Evolutionary conservation across 2,329 filamentous ascomycete species (phyloP).

Genomic region (Colletotrichum neosansevieriae): DNA sequence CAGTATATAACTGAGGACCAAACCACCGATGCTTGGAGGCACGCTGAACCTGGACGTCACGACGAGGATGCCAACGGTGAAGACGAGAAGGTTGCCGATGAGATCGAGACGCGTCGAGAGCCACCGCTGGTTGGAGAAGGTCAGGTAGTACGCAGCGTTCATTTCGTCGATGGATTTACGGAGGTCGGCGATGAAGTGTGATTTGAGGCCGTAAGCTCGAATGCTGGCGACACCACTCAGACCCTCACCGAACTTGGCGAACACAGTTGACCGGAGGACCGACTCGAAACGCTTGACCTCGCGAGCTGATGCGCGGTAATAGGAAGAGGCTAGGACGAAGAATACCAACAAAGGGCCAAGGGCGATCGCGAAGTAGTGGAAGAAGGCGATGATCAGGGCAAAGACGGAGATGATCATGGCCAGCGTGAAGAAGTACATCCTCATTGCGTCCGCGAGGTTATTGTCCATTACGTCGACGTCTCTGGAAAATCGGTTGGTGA

Average conservation of each 20-base stretch:
- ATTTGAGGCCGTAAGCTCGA: conserved; percentile 85
- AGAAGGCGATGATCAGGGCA: conserved; percentile 92
- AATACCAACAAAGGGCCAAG: conserved; percentile 75
- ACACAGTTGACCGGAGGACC: conserved; percentile 86
- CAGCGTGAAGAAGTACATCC: conserved; percentile 91
- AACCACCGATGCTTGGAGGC: conserved; percentile 83
- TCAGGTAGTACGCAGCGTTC: conserved; percentile 94
- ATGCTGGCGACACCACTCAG: conserved; percentile 87
- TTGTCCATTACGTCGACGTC: conserved; percentile 99
- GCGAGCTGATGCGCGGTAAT: conserved; percentile 90
- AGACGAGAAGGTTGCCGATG: conserved; percentile 86
- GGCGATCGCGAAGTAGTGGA: conserved; percentile 83
- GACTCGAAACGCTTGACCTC: conserved; percentile 96
- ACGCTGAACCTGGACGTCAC: conserved; percentile 92
- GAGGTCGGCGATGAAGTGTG: conserved; percentile 79
- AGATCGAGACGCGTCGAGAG: conserved; percentile 85
- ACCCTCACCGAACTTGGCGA: conserved; percentile 91
- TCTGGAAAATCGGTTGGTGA: conserved; percentile 95
- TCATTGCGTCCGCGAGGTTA: conserved; percentile 86
- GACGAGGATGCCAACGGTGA: conserved; percentile 89
- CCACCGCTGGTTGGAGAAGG: conserved; percentile 96
- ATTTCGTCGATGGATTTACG: conserved; percentile 85
- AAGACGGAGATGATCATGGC: conserved; percentile 87
- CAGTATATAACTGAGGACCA: conserved; percentile 94
- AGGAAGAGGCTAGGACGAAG: conserved; percentile 85